Base-by-base conservation (phyloP, 2,329 filamentous ascomycete species). In the Verticillium longisporum region DNA sequence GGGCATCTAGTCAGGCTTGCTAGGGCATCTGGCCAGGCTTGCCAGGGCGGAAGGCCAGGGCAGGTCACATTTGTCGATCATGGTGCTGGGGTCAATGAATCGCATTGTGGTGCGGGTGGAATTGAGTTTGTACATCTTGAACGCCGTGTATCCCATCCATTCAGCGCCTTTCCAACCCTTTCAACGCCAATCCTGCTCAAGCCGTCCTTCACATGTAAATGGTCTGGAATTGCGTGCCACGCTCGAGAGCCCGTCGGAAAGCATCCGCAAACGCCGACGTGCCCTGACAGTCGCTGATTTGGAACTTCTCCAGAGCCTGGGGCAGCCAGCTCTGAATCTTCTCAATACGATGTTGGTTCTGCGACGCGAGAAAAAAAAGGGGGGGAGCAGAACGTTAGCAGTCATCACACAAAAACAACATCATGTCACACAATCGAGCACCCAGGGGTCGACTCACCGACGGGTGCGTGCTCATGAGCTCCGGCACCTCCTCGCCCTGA, bases 381-480 rank as follows among this genome's bases (percentile, higher is more conserved):
- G 70, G 70, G 65, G 21, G 4, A 31, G 4, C 26, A 31, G 26
- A 5, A 55, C 32, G 15, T n/a, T 6, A 36, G 37, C n/a, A 11
- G 7, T 53, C n/a, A 53, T n/a, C 45, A 11, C 45, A 36, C 13
- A 36, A 18, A 53, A 11, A 31, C 2, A 31, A 31, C 26, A 31
- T 5, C 4, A 31, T 31, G 4, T 5, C 3, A 5, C n/a, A 56
- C 31, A 6, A 3, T 18, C 7, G 54, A 38, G 15, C n/a, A 45
- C 57, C 60, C n/a, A 45, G n/a, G 33, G 57, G 14, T 37, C 34
- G 60, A 76, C 83, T 62, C 76, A 87, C 84, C 64, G 87, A 88
- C 38, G 90, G 90, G 76, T 94, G 90, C 6, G 90, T 93, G 69
- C 85, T 89, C 67, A 92, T 74, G 76, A 90, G 88, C 73, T 92